Evolutionary conservation across 345 rosid genomes (phyloP).

Genomic region (Toxicodendron radicans): DNA sequence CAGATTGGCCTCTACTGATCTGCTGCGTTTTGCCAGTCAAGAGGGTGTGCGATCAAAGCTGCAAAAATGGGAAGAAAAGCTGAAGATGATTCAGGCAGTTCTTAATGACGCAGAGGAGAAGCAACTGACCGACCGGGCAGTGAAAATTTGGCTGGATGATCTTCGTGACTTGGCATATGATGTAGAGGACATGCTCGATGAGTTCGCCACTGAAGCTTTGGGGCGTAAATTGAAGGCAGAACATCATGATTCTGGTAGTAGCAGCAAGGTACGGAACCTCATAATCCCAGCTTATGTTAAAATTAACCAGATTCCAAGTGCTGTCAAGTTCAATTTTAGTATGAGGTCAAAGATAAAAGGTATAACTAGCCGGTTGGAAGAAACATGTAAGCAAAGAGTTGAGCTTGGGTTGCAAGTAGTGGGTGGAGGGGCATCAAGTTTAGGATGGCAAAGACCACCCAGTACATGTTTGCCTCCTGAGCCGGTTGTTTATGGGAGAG

Average conservation of each 20-base stretch:
- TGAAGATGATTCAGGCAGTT: background rate
- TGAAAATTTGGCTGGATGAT: too few species aligned
- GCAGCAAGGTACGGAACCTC: too few species aligned
- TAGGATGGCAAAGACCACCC: background rate
- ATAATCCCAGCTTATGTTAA: too few species aligned
- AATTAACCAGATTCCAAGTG: background rate
- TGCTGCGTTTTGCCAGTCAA: background rate
- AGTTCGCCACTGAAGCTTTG: background rate
- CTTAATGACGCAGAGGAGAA: too few species aligned
- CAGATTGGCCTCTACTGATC: background rate
- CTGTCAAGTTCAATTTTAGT: background rate
- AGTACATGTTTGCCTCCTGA: background rate
- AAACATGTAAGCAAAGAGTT: background rate
- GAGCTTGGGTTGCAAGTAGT: background rate
- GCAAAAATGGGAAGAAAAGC: background rate
- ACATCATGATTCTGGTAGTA: background rate
- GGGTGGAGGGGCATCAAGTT: background rate
- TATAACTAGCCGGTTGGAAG: background rate
- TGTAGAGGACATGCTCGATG: too few species aligned
- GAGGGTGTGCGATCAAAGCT: background rate
- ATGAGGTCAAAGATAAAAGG: too few species aligned
- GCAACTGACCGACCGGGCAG: too few species aligned
- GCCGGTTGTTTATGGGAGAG: background rate
- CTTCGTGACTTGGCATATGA: too few species aligned
- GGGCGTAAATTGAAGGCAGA: background rate